Base-by-base conservation (phyloP, 225 moss, liverwort and hornwort genomes). In the Straminergon stramineum region DNA sequence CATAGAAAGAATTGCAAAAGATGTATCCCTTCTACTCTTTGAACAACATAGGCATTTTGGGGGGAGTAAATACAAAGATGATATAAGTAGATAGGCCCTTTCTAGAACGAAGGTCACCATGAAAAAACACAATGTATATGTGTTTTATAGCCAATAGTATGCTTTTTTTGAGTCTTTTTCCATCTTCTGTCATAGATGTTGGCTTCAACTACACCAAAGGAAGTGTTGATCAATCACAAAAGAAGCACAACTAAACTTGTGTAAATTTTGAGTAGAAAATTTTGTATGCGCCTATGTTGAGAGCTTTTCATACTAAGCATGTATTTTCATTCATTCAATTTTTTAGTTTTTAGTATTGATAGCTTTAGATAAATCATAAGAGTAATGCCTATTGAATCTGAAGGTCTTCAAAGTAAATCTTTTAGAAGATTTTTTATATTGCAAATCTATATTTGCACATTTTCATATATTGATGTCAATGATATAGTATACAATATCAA, bases 401-500 rank as follows among this genome's bases (percentile, higher is more conserved):
- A 70, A 70, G 70, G 24, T 70, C 20, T 1, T 39, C 13, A 39
- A 71, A 26, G 3, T 24, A 0, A 39, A 70, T 39, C 16, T 68
- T 23, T 70, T 8, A 39, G 3, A 15, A 39, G 70, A 8, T 1
- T 70, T 1, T 8, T 70, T 24, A 15, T 39, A 0, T 39, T 70
- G 14, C 0, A 39, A 0, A 3, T 15, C 0, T 39, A 1, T 70
- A 39, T 24, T 70, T 24, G 24, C 1, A 70, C 39, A 70, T 24
- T 39, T 70, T 39, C 24, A 14, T 13, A 39, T 5, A 0, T 8
- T 5, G 6, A 24, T 70, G 8, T 39, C 27, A 73, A 27, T 43
- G 16, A 16, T 0, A 3, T 27, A 17, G 16, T 28, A 73, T 73
- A 17, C 3, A 5, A 0, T 16, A 0, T 27, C 0, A 73, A 0